Evolutionary conservation across 805 yeast genomes (phyloP), one percentile per base, ranked within the genome.

Genomic region (Scheffersomyces stipitis): DNA sequence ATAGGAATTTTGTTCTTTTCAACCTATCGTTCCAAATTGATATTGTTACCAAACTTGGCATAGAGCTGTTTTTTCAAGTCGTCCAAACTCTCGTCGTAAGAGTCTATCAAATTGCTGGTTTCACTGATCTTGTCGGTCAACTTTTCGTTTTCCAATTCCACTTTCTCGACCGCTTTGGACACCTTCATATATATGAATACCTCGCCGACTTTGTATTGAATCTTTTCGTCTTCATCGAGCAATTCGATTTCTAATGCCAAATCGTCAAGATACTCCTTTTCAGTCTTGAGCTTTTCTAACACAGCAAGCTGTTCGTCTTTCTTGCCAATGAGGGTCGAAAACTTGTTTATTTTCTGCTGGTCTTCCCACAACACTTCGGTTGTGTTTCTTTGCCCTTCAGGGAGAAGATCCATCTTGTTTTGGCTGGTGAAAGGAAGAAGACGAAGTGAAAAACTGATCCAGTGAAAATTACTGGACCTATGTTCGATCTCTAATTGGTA

Each of bases 181-280:
- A 83, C 90, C 43, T 72, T 75, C 54, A 91, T 52, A 45, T 73
- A 76, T n/a, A 88, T 76, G 56, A 91, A 89, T 4, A 73, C 68
- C 38, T 86, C 95, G 4, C 97, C 97, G 13, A 91, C 64, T 48
- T 83, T 84, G 62, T 88, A 91, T 48, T 81, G 83, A 6, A 83
- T 64, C 38, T 71, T 63, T 29, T 83, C 89, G 37, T 81, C 89
- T 48, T 71, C 75, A 44, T 91, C 98, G 20, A 88, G 63, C 30
- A 93, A 74, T 60, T 91, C 98, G 28, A 91, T 71, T 54, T 91
- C 99, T 53, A 87, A 54, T 5, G 86, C 69, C 23, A 88, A 81
- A 54, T 91, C 98, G 48, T 88, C 96, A 20, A 91, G 65, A 51
- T 86, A 87, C 53, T 89, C 97, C 48, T 88, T 86, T 51, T 88